phyloP scores from a whole-genome alignment of 2,329 filamentous ascomycete species.

The Shiraia bambusicola region DNA sequence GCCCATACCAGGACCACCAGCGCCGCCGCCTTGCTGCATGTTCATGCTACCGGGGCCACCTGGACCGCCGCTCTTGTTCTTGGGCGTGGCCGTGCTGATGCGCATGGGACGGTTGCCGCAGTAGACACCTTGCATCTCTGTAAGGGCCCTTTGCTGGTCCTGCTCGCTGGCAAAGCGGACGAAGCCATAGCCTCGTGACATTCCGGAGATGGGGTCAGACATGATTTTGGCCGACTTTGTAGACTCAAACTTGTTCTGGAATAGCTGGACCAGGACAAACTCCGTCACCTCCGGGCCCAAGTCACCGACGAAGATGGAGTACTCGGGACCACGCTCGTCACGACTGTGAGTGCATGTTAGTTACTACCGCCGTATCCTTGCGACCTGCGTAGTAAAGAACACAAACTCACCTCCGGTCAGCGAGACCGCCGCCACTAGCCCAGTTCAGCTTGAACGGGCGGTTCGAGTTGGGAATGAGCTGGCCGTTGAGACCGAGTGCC shows the following conservation, averaged over 20 bases:
- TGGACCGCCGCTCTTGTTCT: constrained; percentile 71
- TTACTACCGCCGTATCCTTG: constrained; percentile 1
- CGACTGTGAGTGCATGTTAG: constrained; percentile 51
- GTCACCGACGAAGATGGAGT: constrained; percentile 96
- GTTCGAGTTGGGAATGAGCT: constrained; percentile 86
- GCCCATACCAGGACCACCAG: constrained; percentile 48
- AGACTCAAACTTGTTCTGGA: constrained; percentile 92
- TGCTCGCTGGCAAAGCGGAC: constrained; percentile 94
- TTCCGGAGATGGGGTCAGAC: constrained; percentile 96
- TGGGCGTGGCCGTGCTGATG: constrained; percentile 95
- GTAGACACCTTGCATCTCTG: constrained; percentile 99
- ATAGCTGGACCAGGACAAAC: constrained; percentile 94
- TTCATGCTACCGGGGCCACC: constrained; percentile 55
- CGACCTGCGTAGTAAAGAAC: background rate
- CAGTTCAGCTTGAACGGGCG: constrained; percentile 99
- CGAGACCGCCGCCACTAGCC: constrained; percentile 93
- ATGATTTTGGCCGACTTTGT: constrained; percentile 99
- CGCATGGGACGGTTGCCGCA: constrained; percentile 98
- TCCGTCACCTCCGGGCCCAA: constrained; percentile 98
- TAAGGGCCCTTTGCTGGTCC: constrained; percentile 92
- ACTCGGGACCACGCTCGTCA: constrained; percentile 95
- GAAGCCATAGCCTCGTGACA: constrained; percentile 97
- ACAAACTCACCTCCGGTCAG: constrained; percentile 76
- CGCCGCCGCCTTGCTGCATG: constrained; percentile 50
- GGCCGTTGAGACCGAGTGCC: constrained; percentile 86